Evolutionary conservation across 257 asterid species (phyloP).

Genomic region (Penstemon davidsonii): DNA sequence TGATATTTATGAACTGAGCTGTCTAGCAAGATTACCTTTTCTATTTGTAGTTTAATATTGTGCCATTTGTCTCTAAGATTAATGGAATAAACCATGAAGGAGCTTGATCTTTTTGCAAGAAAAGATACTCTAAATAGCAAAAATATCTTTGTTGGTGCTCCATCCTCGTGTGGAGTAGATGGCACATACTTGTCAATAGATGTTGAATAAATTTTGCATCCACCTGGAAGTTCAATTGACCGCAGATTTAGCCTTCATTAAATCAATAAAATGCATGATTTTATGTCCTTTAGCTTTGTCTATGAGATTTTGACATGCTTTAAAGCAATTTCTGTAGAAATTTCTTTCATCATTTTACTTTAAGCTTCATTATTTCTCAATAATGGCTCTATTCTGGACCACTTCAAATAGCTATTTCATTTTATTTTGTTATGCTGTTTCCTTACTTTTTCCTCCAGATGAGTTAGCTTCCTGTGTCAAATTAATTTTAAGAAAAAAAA

Average conservation of each 20-base stretch:
- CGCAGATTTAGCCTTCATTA: slow-evolving; percentile 15
- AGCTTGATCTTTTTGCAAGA: not conserved
- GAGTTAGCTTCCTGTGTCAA: no score
- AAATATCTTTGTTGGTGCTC: not conserved
- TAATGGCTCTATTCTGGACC: no score
- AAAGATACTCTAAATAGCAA: not conserved
- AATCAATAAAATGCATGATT: no score
- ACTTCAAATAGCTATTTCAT: no score
- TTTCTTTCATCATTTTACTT: no score
- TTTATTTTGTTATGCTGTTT: no score
- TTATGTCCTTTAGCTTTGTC: not conserved
- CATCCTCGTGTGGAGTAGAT: not conserved
- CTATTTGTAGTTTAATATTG: slow-evolving; percentile 2
- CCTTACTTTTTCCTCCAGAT: no score
- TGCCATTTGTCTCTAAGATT: slow-evolving; percentile 13
- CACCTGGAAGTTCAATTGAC: slow-evolving; percentile 23
- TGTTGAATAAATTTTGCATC: slow-evolving; percentile 8
- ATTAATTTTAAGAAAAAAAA: no score
- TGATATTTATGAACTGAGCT: no score
- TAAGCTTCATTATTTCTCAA: no score
- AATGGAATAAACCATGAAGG: not conserved
- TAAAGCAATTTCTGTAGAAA: no score
- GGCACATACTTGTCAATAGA: not conserved
- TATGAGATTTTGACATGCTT: no score
- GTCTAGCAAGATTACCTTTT: not conserved